These are phyloP conservation scores for Fraxinus latifolia DNA, from an alignment of 305 asterid species.

Conservation along the genomic window DNA sequence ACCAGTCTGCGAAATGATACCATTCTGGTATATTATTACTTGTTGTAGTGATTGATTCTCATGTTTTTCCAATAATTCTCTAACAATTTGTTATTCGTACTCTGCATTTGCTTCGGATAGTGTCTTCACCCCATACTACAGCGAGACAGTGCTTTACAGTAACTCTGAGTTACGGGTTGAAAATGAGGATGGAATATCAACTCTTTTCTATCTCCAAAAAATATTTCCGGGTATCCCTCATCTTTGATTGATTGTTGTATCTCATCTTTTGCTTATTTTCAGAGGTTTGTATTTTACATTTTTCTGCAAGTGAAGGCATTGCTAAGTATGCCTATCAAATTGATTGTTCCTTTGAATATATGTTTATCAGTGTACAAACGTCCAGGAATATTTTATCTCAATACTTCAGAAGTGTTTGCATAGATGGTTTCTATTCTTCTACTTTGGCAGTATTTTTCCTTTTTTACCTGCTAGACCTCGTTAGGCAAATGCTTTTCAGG, in stretches of 20 bases:
- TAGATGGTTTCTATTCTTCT: neutral
- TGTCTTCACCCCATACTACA: conserved; percentile 99
- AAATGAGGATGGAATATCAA: conserved; percentile 98
- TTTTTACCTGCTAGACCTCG: neutral
- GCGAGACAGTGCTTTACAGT: conserved; percentile 98
- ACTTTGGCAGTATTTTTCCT: neutral
- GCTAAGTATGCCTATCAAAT: neutral
- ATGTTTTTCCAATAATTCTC: conserved; percentile 18
- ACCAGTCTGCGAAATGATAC: conserved; percentile 88
- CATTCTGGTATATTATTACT: conserved; percentile 67
- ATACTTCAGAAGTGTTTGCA: neutral
- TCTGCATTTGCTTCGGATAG: conserved; percentile 42
- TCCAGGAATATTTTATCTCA: neutral
- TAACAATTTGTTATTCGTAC: conserved; percentile 28
- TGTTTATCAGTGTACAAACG: neutral
- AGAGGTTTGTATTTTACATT: conserved; percentile 19
- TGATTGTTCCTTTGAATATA: neutral
- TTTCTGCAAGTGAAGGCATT: conserved; percentile 7
- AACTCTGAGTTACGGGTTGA: conserved; percentile 80
- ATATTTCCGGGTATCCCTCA: conserved; percentile 77
- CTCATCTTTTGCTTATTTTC: conserved; percentile 12
- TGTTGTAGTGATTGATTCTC: conserved; percentile 2
- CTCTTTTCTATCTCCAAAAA: conserved; percentile 90
- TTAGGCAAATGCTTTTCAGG: neutral
- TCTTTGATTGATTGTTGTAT: conserved; percentile 10